Conservation (phyloP, 352 stramenopile genomes). For the Globisporangium uncinulatum region DNA sequence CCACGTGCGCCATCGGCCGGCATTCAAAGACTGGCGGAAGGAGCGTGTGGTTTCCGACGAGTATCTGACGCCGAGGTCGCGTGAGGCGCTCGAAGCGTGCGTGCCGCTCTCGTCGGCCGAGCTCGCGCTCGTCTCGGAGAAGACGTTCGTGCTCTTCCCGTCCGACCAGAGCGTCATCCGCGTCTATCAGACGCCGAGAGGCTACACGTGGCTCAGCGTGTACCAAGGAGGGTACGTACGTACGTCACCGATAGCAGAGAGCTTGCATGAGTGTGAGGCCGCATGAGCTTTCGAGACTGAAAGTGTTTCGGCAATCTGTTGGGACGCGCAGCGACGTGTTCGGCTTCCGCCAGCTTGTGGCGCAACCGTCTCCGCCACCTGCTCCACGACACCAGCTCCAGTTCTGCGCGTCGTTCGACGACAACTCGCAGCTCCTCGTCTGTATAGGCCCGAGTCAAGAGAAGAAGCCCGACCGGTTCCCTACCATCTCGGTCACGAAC, state of each 20-base stretch:
- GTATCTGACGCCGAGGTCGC: constrained; percentile 62
- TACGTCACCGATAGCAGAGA: too few relatives aligned
- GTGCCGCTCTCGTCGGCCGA: constrained; percentile 49
- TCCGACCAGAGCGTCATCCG: constrained; percentile 63
- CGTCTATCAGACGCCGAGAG: constrained; percentile 35
- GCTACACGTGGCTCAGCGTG: constrained; percentile 56
- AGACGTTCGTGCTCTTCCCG: constrained; percentile 50
- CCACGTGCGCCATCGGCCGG: constrained; percentile 57
- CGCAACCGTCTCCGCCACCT: neutral
- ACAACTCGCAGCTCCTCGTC: constrained; percentile 45
- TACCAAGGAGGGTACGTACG: constrained; percentile 39
- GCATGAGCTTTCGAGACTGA: too few relatives aligned
- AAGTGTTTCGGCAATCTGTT: neutral
- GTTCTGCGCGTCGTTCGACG: constrained; percentile 53
- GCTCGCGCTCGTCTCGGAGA: constrained; percentile 33
- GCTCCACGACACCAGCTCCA: constrained; percentile 14
- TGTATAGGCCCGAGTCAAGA: constrained; percentile 20
- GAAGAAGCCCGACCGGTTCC: constrained; percentile 48
- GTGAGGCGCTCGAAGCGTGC: constrained; percentile 30
- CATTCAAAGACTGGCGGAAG: constrained; percentile 60
- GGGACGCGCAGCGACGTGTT: constrained; percentile 40
- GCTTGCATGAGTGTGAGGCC: too few relatives aligned
- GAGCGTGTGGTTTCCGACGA: constrained; percentile 31
- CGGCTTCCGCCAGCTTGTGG: constrained; percentile 32
- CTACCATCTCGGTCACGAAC: constrained; percentile 32